Base-by-base conservation (phyloP, 179 eudicot species). In the Corrigiola litoralis region DNA sequence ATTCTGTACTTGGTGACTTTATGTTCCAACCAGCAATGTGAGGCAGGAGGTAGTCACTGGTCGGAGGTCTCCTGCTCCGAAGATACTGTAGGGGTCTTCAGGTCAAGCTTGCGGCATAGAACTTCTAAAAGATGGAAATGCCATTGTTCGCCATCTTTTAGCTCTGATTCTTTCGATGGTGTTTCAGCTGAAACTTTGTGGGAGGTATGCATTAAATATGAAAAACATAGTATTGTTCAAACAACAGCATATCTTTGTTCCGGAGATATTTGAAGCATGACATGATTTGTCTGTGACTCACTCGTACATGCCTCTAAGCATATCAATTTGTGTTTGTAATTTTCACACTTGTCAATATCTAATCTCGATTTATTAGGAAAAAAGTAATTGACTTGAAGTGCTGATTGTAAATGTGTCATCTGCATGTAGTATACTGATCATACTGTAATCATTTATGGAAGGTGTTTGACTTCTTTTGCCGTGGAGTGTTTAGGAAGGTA, bases 121-220 rank as follows among this genome's bases (percentile, higher is more conserved):
- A 70, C 68, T 70, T 57, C 73, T 66, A 70, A 65, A 51, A 81
- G 71, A 68, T 86, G 91, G 96, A 77, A 72, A 67, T 69, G 72
- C 55, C 54, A 50, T 61, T 83, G 87, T 72, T 80, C 83, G 55
- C 74, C 95, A 57, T 72, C 83, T 28, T 72, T 42, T 61, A 65
- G 79, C 62, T 73, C 86, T 60, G 77, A 74, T 71, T 70, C 79
- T 36, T 76, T 63, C 70, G 77, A 73, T 63, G 81, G 68, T 33
- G 50, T 85, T 69, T 78, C 96, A 29, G 83, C 96, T 51, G 92
- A 86, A 66, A 80, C 76, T 61, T 83, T 94, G 77, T 94, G 99
- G 99, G 88, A 91, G 99, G 99, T 94, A 83, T 38, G 69, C 49
- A 52, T 32, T 47, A 24, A 49, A 45, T 28, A 29, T 44, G 11